Percentiles rank a stretch among this genome's conserved stretches.
These are phyloP conservation scores for Peziza echinospora DNA, from an alignment of 495 filamentous ascomycete genomes.

Conservation along the genomic window DNA sequence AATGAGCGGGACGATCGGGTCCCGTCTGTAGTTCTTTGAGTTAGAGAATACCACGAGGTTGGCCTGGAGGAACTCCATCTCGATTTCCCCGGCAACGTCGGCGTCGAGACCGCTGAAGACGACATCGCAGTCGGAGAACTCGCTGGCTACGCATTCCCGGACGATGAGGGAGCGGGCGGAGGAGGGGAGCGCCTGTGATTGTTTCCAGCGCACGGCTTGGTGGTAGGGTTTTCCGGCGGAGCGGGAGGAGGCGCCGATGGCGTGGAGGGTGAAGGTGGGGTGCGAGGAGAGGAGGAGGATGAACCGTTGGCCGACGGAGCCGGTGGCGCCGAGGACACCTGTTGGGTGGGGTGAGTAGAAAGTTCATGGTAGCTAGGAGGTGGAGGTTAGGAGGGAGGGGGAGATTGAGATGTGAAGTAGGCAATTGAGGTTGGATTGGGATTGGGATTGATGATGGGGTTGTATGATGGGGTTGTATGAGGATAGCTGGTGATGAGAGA, in stretches of 20 bases:
- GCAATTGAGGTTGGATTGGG: neutral
- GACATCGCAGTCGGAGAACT: slow-evolving; percentile 68
- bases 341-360: neutral
- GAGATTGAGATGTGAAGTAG: too few relatives aligned
- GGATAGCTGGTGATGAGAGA: too few relatives aligned
- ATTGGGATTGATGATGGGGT: neutral
- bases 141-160: slow-evolving; percentile 47
- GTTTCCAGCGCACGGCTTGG: slow-evolving; percentile 71
- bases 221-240: slow-evolving; percentile 67
- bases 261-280: slow-evolving; percentile 51
- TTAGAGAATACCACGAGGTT: slow-evolving; percentile 71
- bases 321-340: slow-evolving; percentile 52
- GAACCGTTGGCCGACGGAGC: slow-evolving; percentile 70
- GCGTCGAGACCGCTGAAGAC: slow-evolving; percentile 75
- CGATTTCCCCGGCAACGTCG: slow-evolving; percentile 61
- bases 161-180: slow-evolving; percentile 46
- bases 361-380: neutral
- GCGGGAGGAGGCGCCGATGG: slow-evolving; percentile 55
- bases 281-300: slow-evolving; percentile 63
- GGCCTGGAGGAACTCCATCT: slow-evolving; percentile 58
- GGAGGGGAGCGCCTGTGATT: slow-evolving; percentile 47
- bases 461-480: too few relatives aligned
- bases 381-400: too few relatives aligned
- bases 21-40: slow-evolving; percentile 70
- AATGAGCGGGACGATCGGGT: slow-evolving; percentile 63